phyloP scores from a whole-genome alignment of 2,329 filamentous ascomycete species.

The Pseudogymnoascus sp. region DNA sequence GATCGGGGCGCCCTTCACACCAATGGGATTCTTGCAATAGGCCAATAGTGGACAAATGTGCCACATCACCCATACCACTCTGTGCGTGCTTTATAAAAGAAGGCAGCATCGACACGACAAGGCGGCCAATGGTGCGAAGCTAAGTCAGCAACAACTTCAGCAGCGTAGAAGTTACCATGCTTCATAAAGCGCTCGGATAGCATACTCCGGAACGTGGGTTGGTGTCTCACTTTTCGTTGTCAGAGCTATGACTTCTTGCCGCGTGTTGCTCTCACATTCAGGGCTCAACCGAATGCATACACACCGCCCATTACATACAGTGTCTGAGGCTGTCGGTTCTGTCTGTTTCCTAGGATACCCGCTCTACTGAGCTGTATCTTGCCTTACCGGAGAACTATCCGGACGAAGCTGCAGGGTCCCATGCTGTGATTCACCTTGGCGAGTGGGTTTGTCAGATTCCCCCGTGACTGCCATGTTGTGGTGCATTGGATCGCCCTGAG shows the following conservation, averaged over 20 bases:
- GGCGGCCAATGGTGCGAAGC: not conserved
- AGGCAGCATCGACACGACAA: no score
- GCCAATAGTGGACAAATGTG: not conserved
- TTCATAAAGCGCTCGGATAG: not conserved
- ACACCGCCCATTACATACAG: not conserved
- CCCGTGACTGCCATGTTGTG: not conserved
- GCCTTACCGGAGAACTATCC: not conserved
- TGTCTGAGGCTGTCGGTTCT: not conserved
- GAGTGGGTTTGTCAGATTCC: not conserved
- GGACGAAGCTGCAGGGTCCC: not conserved
- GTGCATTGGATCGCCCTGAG: not conserved
- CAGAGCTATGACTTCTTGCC: not conserved
- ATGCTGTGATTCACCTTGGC: not conserved
- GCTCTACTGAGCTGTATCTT: not conserved
- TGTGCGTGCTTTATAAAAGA: not conserved
- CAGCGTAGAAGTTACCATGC: not conserved
- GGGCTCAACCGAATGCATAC: not conserved
- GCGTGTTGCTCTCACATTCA: not conserved
- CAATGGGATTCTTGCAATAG: not conserved
- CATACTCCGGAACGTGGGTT: not conserved
- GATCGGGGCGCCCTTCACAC: not conserved
- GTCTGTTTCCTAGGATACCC: not conserved
- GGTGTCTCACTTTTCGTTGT: not conserved
- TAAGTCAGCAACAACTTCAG: not conserved
- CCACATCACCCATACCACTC: not conserved